phyloP scores from a whole-genome alignment of 306 rosid genomes.

The Oemleria cerasiformis region DNA sequence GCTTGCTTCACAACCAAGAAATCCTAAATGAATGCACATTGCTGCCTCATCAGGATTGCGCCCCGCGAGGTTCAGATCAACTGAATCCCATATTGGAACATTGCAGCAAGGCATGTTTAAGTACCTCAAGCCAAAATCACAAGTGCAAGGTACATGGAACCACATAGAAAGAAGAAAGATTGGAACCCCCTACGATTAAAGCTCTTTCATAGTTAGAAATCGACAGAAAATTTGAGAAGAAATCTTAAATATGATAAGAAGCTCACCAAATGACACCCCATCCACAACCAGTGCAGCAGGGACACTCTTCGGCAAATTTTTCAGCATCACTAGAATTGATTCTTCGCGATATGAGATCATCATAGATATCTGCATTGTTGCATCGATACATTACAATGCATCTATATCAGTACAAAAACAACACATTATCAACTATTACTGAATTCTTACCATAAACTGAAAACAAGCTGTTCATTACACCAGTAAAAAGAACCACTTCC shows the following conservation, averaged over 20 bases:
- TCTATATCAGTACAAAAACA: conserved; percentile 3
- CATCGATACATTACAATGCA: conserved; percentile 9
- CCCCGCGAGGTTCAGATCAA: conserved; percentile 49
- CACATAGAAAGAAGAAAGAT: conserved; percentile 53
- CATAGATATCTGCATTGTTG: conserved; percentile 55
- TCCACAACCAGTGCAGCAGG: conserved; percentile 67
- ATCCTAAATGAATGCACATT: conserved; percentile 83
- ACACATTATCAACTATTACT: conserved; percentile 6
- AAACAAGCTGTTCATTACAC: conserved; percentile 76
- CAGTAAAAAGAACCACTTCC: conserved; percentile 56
- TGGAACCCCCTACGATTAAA: conserved; percentile 48
- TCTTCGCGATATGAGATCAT: conserved; percentile 64
- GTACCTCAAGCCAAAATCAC: conserved; percentile 53
- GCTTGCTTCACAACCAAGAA: conserved; percentile 68
- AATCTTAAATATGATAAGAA: conserved; percentile 9
- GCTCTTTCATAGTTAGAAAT: conserved; percentile 10
- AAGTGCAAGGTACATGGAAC: conserved; percentile 56
- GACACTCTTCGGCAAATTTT: conserved; percentile 65
- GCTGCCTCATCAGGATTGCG: conserved; percentile 74
- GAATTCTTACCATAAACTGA: conserved; percentile 51
- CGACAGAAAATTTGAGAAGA: neutral
- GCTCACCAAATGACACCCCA: conserved; percentile 75
- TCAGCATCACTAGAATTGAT: conserved; percentile 69
- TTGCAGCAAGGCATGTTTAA: too few species aligned
- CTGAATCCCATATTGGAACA: conserved; percentile 36